Percentiles rank a stretch among this genome's conserved stretches.
These are phyloP conservation scores for Radiomyces spectabilis DNA, from an alignment of 192 early-diverging fungal species.

Conservation along the genomic window DNA sequence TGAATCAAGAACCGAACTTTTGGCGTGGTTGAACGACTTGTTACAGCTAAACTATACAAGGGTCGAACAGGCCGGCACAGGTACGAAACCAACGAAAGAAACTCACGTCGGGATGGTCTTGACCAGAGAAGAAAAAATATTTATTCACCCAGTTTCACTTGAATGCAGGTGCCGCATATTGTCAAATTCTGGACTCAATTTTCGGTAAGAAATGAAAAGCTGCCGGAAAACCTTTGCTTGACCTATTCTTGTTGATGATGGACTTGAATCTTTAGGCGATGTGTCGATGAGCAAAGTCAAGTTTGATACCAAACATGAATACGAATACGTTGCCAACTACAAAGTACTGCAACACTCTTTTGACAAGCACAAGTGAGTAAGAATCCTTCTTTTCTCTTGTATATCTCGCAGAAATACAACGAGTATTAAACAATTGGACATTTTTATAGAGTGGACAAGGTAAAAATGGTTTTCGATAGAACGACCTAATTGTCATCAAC, in stretches of 20 bases:
- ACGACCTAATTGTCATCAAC: too few species aligned
- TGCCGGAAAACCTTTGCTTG: too few species aligned
- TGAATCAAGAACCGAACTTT: conserved; percentile 79
- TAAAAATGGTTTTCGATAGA: conserved; percentile 1
- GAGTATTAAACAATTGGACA: too few species aligned
- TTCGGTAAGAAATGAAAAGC: conserved; percentile 32
- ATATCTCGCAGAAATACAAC: too few species aligned
- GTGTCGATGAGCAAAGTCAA: conserved; percentile 84
- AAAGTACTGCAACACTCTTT: conserved; percentile 86
- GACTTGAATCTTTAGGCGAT: conserved; percentile 38
- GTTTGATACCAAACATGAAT: conserved; percentile 87
- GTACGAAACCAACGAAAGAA: conserved; percentile 28
- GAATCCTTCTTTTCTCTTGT: background rate
- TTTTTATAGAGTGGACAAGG: conserved; percentile 73
- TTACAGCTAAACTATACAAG: conserved; percentile 82
- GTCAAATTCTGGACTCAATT: conserved; percentile 61
- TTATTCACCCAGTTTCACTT: too few species aligned
- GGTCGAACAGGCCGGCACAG: conserved; percentile 88
- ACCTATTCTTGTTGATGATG: background rate
- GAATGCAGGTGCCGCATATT: conserved; percentile 50
- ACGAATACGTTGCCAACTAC: conserved; percentile 91
- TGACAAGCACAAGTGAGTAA: conserved; percentile 64
- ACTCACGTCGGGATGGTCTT: background rate
- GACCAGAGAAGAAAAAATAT: background rate
- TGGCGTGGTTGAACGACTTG: conserved; percentile 92